Conservation (phyloP, 2,329 filamentous ascomycete genomes). For the Gnomoniopsis sp. region DNA sequence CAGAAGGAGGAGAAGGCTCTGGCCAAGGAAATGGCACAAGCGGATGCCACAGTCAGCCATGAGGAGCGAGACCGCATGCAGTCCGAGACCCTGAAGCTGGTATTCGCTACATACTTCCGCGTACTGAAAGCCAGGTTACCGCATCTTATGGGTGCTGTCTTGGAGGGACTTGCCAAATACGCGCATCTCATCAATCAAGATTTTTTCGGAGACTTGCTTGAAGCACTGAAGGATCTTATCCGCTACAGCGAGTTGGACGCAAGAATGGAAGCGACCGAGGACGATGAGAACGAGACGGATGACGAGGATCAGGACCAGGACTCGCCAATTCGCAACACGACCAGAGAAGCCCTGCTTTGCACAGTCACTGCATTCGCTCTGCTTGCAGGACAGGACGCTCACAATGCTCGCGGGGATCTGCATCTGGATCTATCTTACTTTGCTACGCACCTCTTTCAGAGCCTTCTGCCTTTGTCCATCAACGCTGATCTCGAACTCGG, state of each 20-base stretch:
- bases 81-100: constrained; percentile 90
- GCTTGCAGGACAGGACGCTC: constrained; percentile 87
- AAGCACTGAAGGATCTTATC: constrained; percentile 91
- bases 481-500: constrained; percentile 85
- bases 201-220: constrained; percentile 94
- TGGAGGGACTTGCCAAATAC: constrained; percentile 91
- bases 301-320: constrained; percentile 47
- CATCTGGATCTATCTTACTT: constrained; percentile 95
- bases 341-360: constrained; percentile 85
- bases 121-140: constrained; percentile 81
- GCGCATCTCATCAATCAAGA: constrained; percentile 98
- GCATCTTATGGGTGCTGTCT: constrained; percentile 90
- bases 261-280: constrained; percentile 43
- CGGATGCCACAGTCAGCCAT: constrained; percentile 85
- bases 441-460: constrained; percentile 87
- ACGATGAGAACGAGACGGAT: constrained; percentile 40
- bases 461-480: constrained; percentile 72
- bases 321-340: constrained; percentile 62
- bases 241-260: constrained; percentile 63
- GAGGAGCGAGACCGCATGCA: constrained; percentile 94
- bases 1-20: constrained; percentile 82
- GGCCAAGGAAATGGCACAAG: constrained; percentile 89
- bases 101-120: constrained; percentile 93
- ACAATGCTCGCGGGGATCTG: constrained; percentile 75
- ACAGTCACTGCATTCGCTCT: constrained; percentile 97